These are phyloP conservation scores for Apiospora phragmitis DNA, from an alignment of 2,329 filamentous ascomycete genomes.

Conservation along the genomic window DNA sequence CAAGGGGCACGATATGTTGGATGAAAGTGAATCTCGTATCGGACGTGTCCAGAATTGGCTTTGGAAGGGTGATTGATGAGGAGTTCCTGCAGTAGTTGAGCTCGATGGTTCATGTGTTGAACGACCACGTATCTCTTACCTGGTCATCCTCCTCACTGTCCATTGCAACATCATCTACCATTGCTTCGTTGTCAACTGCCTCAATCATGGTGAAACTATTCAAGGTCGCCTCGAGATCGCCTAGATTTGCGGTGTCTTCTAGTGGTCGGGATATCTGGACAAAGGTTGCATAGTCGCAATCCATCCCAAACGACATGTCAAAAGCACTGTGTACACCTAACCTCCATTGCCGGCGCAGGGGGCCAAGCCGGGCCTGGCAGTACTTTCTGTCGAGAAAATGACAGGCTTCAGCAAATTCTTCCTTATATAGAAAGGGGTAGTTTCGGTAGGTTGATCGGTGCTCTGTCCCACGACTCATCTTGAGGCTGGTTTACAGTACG, in stretches of 20 bases:
- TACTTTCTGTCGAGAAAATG: slow-evolving; percentile 62
- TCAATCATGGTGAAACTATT: slow-evolving; percentile 46
- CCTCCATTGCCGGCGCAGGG: slow-evolving; percentile 54
- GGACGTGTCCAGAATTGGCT: slow-evolving; percentile 47
- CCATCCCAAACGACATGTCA: slow-evolving; percentile 42
- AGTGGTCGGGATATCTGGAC: slow-evolving; percentile 58
- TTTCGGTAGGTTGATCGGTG: slow-evolving; percentile 42
- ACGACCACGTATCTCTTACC: slow-evolving; percentile 35
- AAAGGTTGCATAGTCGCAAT: slow-evolving; percentile 51
- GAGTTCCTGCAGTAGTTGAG: slow-evolving; percentile 37
- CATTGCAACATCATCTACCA: slow-evolving; percentile 21
- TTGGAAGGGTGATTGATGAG: slow-evolving; percentile 33
- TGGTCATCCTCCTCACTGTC: slow-evolving; percentile 54
- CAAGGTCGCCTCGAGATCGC: slow-evolving; percentile 48
- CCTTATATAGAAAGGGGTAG: slow-evolving; percentile 61
- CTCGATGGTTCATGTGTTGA: background rate
- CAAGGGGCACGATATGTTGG: slow-evolving; percentile 74
- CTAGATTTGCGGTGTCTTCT: slow-evolving; percentile 40
- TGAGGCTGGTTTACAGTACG: background rate
- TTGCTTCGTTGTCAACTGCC: slow-evolving; percentile 12
- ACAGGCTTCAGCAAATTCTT: slow-evolving; percentile 67
- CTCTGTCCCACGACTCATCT: background rate
- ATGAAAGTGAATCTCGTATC: slow-evolving; percentile 75
- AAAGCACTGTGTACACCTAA: slow-evolving; percentile 54
- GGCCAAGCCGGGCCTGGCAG: slow-evolving; percentile 57